phyloP scores from a whole-genome alignment of 2,329 filamentous ascomycete genomes.

The Diaporthe citrichinensis region DNA sequence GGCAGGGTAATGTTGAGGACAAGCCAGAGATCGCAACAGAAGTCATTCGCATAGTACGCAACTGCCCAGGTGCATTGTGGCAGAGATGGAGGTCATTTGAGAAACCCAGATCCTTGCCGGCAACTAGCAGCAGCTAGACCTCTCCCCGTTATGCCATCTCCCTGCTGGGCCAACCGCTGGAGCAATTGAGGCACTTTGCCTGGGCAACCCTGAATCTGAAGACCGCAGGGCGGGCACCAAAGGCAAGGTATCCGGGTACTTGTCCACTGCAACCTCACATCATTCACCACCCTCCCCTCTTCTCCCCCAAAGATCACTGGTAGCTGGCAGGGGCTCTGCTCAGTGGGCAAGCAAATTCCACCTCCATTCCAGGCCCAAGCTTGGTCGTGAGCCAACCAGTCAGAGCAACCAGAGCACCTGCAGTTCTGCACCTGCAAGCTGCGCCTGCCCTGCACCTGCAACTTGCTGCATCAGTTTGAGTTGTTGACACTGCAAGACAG shows the following conservation, averaged over 20 bases:
- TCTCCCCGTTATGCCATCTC: neutral
- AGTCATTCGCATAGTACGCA: neutral
- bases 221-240: neutral
- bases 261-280: neutral
- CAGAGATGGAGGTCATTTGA: conserved; percentile 23
- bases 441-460: neutral
- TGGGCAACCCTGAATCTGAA: conserved; percentile 10
- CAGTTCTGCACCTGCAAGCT: neutral
- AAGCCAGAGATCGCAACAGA: too few relatives aligned
- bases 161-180: conserved; percentile 31
- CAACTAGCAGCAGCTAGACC: conserved; percentile 11
- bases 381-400: neutral
- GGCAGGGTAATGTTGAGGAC: neutral
- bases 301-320: neutral
- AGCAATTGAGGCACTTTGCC: neutral
- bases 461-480: conserved; percentile 12
- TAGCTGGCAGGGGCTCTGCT: neutral
- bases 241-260: neutral
- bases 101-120: conserved; percentile 17
- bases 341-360: conserved; percentile 12
- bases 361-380: conserved; percentile 20
- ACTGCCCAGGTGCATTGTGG: neutral
- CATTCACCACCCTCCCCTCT: neutral
- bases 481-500: neutral
- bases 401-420: neutral